phyloP scores from a whole-genome alignment of 352 stramenopile species.

The Paralagenidium karlingii region DNA sequence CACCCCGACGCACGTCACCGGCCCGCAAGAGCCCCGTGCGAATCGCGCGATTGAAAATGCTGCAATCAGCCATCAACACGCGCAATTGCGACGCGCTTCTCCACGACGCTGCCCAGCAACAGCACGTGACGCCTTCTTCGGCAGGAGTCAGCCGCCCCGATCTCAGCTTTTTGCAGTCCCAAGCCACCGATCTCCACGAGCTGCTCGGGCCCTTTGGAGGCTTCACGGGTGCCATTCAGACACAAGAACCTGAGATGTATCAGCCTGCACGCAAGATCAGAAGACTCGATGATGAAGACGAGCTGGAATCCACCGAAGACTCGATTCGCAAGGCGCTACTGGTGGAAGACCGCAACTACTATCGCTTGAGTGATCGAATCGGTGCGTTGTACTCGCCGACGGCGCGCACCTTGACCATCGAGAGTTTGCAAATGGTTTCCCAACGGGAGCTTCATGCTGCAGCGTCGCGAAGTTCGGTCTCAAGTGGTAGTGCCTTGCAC shows the following conservation, averaged over 20 bases:
- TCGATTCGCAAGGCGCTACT: too few relatives aligned
- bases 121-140: neutral
- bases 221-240: slow-evolving; percentile 19
- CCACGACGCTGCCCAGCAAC: slow-evolving; percentile 9
- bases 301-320: slow-evolving; percentile 2
- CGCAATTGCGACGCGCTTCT: slow-evolving; percentile 60
- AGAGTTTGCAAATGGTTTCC: slow-evolving; percentile 56
- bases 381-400: slow-evolving; percentile 61
- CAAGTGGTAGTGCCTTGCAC: slow-evolving; percentile 27
- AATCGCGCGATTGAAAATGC: slow-evolving; percentile 67
- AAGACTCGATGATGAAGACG: slow-evolving; percentile 9
- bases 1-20: too few relatives aligned
- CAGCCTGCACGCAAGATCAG: slow-evolving; percentile 21
- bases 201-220: slow-evolving; percentile 53
- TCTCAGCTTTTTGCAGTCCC: slow-evolving; percentile 9
- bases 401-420: slow-evolving; percentile 43
- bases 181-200: slow-evolving; percentile 14
- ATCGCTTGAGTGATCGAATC: slow-evolving; percentile 72
- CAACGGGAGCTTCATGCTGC: slow-evolving; percentile 30
- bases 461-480: slow-evolving; percentile 16
- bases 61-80: slow-evolving; percentile 71
- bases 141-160: slow-evolving; percentile 3
- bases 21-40: slow-evolving; percentile 63
- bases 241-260: too few relatives aligned
- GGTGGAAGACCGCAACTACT: slow-evolving; percentile 58